Evolutionary conservation across 495 filamentous ascomycete species (phyloP).

Genomic region (Alectoria sarmentosa): DNA sequence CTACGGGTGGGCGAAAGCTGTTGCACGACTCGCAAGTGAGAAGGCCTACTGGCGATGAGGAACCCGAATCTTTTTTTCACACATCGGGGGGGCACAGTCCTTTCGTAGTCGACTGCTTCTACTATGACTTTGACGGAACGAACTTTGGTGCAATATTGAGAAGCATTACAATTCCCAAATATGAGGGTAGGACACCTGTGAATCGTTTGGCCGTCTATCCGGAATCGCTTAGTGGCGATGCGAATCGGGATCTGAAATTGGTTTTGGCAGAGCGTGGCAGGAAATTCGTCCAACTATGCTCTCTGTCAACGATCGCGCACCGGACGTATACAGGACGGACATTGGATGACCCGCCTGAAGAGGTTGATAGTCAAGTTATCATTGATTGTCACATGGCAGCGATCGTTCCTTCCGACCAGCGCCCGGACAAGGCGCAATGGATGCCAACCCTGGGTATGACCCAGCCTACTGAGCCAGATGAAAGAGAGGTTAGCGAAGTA

Average conservation of each 20-base stretch:
- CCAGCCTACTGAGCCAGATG: not conserved
- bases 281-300: not conserved
- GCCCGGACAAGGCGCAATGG: not conserved
- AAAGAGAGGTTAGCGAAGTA: not conserved
- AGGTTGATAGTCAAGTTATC: constrained; percentile 6
- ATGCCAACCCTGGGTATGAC: constrained; percentile 1
- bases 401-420: not conserved
- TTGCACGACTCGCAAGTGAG: constrained; percentile 17
- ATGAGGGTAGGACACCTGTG: constrained; percentile 1
- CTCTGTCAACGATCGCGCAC: not conserved
- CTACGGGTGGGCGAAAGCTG: not conserved
- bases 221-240: not conserved
- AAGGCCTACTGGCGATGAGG: constrained; percentile 11
- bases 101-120: constrained; percentile 29
- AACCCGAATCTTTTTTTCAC: not conserved
- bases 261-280: not conserved
- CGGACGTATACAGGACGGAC: not conserved
- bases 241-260: not conserved
- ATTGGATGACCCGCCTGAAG: not conserved
- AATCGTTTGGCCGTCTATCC: constrained; percentile 2
- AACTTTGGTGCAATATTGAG: constrained; percentile 11
- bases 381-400: constrained; percentile 5
- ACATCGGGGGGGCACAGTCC: constrained; percentile 16
- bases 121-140: constrained; percentile 36
- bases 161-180: constrained; percentile 10